Evolutionary conservation across 179 eudicot genomes (phyloP).

Genomic region (Beta lomatogona): DNA sequence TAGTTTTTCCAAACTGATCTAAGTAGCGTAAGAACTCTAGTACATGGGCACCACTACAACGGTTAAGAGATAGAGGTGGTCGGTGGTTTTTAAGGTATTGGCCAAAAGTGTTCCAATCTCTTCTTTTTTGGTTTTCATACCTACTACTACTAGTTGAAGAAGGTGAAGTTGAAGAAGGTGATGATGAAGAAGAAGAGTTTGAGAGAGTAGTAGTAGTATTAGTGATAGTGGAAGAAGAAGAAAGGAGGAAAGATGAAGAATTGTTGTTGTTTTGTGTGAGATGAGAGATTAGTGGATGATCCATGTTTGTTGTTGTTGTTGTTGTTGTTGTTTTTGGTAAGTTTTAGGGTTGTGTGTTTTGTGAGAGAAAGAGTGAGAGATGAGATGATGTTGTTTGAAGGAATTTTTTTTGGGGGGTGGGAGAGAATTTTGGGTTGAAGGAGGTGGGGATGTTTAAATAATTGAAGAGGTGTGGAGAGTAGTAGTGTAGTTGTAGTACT

Average conservation of each 20-base stretch:
- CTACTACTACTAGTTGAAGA: not conserved
- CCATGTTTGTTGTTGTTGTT: not conserved
- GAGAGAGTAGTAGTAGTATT: not conserved
- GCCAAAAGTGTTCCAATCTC: constrained; percentile 89
- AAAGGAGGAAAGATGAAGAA: constrained; percentile 1
- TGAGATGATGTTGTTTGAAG: not conserved
- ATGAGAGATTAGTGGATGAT: constrained; percentile 16
- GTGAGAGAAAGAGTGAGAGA: not conserved
- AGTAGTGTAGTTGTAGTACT: too few species aligned
- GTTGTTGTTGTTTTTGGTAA: not conserved
- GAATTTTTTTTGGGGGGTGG: not conserved
- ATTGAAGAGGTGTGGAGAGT: not conserved
- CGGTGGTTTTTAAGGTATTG: constrained; percentile 81
- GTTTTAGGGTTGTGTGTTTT: constrained; percentile 6
- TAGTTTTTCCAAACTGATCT: constrained; percentile 86
- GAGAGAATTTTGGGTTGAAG: not conserved
- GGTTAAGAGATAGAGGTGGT: constrained; percentile 63
- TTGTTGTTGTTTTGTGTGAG: not conserved
- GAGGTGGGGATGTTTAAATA: not conserved
- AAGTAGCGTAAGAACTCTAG: constrained; percentile 79
- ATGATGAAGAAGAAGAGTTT: constrained; percentile 4
- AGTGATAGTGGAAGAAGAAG: not conserved
- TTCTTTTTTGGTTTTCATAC: constrained; percentile 73
- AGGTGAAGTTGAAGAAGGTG: constrained; percentile 1
- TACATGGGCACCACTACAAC: constrained; percentile 87